Evolutionary conservation across 169 alveolate genomes (phyloP).

Genomic region (Cryptosporidium tyzzeri): DNA sequence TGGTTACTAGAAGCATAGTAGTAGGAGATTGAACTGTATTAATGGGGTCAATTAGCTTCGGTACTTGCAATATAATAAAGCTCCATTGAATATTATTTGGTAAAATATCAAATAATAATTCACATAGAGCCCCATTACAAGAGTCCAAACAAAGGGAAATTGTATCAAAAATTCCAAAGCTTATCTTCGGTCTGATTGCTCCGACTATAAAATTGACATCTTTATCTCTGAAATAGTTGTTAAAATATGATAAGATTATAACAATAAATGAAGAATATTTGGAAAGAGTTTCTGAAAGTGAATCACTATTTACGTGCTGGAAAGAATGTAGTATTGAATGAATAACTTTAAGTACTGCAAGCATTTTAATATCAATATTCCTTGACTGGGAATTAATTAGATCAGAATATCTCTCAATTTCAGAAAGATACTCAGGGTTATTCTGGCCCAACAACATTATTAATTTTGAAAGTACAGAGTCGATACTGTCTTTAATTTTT

Average conservation of each 20-base stretch:
- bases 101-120: constrained; percentile 28
- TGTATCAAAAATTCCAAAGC: constrained; percentile 58
- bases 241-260: constrained; percentile 26
- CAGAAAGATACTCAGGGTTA: constrained; percentile 1
- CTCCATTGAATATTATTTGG: constrained; percentile 66
- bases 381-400: not conserved
- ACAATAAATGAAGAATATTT: constrained; percentile 7
- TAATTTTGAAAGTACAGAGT: constrained; percentile 38
- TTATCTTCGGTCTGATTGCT: constrained; percentile 16
- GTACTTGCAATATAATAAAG: constrained; percentile 46
- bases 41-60: constrained; percentile 28
- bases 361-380: constrained; percentile 33
- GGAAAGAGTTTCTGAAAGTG: constrained; percentile 18
- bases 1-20: constrained; percentile 8
- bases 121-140: constrained; percentile 34
- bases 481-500: constrained; percentile 23
- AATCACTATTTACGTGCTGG: not conserved
- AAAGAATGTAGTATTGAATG: constrained; percentile 1
- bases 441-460: constrained; percentile 5
- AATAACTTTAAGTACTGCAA: constrained; percentile 38
- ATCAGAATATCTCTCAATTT: constrained; percentile 10
- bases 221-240: constrained; percentile 31
- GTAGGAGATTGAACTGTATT: constrained; percentile 18
- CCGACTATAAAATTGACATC: constrained; percentile 9
- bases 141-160: constrained; percentile 36